A percentile compares a stretch with the other conserved stretches of the same genome.
These are phyloP conservation scores for Diaporthe vexans DNA, from an alignment of 2,329 filamentous ascomycete species.

Conservation along the genomic window DNA sequence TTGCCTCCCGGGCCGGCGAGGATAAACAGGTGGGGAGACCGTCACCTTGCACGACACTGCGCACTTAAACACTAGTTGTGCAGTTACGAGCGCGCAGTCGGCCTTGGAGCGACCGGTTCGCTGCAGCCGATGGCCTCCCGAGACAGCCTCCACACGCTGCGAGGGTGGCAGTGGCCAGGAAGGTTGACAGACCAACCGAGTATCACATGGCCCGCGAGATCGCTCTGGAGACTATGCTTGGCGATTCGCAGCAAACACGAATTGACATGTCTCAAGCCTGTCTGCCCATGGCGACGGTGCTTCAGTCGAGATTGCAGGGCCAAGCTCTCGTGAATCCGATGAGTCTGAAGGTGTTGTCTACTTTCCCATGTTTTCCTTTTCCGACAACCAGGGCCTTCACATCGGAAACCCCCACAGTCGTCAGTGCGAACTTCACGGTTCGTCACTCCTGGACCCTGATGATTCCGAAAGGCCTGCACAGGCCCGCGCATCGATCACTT, in stretches of 20 bases:
- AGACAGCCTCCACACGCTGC: slow-evolving; percentile 7
- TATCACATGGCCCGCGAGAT: neutral
- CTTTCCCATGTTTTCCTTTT: neutral
- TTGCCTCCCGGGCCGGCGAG: slow-evolving; percentile 1
- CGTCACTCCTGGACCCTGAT: slow-evolving; percentile 15
- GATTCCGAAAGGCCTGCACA: slow-evolving; percentile 36
- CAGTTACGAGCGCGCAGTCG: neutral
- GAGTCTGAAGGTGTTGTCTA: neutral
- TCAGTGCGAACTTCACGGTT: neutral
- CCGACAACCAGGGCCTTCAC: neutral
- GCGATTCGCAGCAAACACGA: slow-evolving; percentile 13
- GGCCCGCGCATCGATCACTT: slow-evolving; percentile 33
- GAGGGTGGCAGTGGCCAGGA: neutral
- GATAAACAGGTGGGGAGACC: neutral
- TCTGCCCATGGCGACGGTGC: neutral
- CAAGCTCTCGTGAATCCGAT: slow-evolving; percentile 1
- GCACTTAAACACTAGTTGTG: neutral
- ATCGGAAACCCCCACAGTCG: neutral
- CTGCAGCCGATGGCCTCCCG: slow-evolving; percentile 22
- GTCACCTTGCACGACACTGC: neutral
- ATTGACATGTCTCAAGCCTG: slow-evolving; percentile 12
- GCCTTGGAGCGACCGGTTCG: neutral
- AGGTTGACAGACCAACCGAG: neutral
- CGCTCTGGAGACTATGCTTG: neutral
- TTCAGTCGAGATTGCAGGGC: slow-evolving; percentile 20